phyloP scores from a whole-genome alignment of 2,329 filamentous ascomycete species.

The Clonostachys byssicola region DNA sequence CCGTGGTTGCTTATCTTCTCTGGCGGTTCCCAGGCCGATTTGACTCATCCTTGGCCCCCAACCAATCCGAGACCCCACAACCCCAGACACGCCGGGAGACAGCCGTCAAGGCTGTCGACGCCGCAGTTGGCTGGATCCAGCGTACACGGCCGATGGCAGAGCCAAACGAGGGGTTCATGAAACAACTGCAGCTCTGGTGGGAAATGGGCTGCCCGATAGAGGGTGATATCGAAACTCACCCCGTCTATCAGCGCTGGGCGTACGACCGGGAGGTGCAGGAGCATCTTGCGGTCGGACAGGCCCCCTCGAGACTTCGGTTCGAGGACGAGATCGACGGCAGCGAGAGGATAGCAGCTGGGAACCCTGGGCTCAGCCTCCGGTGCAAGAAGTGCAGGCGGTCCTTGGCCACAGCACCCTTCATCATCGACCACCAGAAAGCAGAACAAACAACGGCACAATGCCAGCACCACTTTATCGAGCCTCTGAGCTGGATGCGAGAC shows the following conservation, averaged over 20 bases:
- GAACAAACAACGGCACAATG: conserved; percentile 39
- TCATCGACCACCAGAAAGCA: conserved; percentile 53
- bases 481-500: conserved; percentile 89
- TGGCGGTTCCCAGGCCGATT: conserved; percentile 56
- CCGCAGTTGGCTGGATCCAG: conserved; percentile 66
- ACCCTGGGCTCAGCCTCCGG: conserved; percentile 43
- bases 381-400: conserved; percentile 87
- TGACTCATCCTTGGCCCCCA: conserved; percentile 15
- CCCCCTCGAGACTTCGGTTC: conserved; percentile 80
- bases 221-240: conserved; percentile 56
- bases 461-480: conserved; percentile 86
- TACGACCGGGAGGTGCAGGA: conserved; percentile 52
- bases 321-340: conserved; percentile 59
- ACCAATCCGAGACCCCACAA: conserved; percentile 20
- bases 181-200: conserved; percentile 82
- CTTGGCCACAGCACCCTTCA: conserved; percentile 53
- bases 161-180: conserved; percentile 89
- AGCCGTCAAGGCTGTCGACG: conserved; percentile 42
- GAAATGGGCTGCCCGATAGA: conserved; percentile 74
- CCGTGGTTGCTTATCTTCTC: conserved; percentile 82
- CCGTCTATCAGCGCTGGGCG: conserved; percentile 72
- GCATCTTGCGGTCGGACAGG: conserved; percentile 67
- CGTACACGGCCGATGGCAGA: conserved; percentile 73
- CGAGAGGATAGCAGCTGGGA: background rate
- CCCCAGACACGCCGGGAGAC: conserved; percentile 21